Evolutionary conservation across 805 yeast genomes (phyloP).

Genomic region (Cyberlindnera petersonii): DNA sequence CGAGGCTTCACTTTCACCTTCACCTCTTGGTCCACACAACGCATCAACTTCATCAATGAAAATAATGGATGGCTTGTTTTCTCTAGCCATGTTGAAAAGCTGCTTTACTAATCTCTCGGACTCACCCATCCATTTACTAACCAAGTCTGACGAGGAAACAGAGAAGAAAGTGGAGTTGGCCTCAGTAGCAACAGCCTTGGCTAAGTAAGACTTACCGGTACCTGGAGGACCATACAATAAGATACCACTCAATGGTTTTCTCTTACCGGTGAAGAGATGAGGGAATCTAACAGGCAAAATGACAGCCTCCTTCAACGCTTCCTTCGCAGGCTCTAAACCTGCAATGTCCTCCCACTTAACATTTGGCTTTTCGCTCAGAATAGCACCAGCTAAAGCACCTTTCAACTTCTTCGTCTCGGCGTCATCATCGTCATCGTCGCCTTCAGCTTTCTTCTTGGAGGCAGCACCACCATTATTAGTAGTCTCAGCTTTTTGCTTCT

Average conservation of each 20-base stretch:
- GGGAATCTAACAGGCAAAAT: constrained; percentile 95
- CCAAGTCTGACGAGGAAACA: constrained; percentile 93
- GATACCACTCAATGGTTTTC: constrained; percentile 91
- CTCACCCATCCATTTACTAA: constrained; percentile 99
- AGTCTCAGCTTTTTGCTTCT: constrained; percentile 39
- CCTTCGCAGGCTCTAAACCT: constrained; percentile 92
- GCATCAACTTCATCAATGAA: constrained; percentile 99
- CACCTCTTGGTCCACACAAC: constrained; percentile 95
- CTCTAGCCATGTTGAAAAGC: constrained; percentile 92
- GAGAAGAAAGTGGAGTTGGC: constrained; percentile 96
- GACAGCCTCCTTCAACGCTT: constrained; percentile 95
- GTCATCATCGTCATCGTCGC: constrained; percentile 62
- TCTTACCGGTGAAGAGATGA: constrained; percentile 88
- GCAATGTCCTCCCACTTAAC: constrained; percentile 95
- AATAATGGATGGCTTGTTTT: constrained; percentile 90
- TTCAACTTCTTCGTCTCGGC: constrained; percentile 85
- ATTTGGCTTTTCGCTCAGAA: constrained; percentile 86
- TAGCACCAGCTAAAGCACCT: constrained; percentile 89
- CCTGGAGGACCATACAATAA: constrained; percentile 92
- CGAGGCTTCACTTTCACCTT: constrained; percentile 94
- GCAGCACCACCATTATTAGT: constrained; percentile 44
- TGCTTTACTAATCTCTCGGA: constrained; percentile 95
- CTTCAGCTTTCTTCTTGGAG: constrained; percentile 50
- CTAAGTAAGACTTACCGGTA: constrained; percentile 94
- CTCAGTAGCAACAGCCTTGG: constrained; percentile 98